Conservation (phyloP, 2,329 filamentous ascomycete species). For the Cladophialophora chaetospira region DNA sequence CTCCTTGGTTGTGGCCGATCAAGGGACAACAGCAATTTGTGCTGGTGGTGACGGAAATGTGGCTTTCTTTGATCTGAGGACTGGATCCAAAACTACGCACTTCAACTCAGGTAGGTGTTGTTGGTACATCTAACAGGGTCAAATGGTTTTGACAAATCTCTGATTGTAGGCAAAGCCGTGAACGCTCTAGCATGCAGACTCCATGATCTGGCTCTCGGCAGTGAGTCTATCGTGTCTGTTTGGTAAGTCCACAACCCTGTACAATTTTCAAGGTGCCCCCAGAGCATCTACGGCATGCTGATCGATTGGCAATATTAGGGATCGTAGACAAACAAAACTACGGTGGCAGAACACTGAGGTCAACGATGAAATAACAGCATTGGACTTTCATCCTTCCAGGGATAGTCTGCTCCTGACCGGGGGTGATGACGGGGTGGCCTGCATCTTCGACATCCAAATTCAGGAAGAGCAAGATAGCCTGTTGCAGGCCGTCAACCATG, state of each 20-base stretch:
- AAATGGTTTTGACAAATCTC: background rate
- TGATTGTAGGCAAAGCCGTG: conserved; percentile 24
- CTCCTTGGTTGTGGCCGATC: conserved; percentile 25
- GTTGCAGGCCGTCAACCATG: conserved; percentile 64
- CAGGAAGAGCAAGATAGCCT: conserved; percentile 64
- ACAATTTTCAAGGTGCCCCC: background rate
- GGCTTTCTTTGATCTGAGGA: conserved; percentile 30
- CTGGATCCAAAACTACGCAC: conserved; percentile 10
- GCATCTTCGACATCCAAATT: conserved; percentile 61
- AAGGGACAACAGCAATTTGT: conserved; percentile 24
- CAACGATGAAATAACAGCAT: conserved; percentile 63
- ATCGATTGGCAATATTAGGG: conserved; percentile 37
- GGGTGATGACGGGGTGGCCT: conserved; percentile 64
- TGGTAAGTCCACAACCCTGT: conserved; percentile 24
- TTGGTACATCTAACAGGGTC: background rate
- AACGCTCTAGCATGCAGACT: conserved; percentile 28
- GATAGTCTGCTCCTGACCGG: conserved; percentile 59
- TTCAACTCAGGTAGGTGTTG: conserved; percentile 27
- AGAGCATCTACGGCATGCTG: background rate
- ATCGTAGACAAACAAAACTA: conserved; percentile 36
- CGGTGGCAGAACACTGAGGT: conserved; percentile 44
- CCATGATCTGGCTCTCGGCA: conserved; percentile 28
- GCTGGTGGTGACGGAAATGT: conserved; percentile 29
- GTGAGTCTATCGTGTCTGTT: conserved; percentile 31
- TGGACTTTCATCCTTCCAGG: conserved; percentile 56